Evolutionary conservation across 306 rosid species (phyloP), one percentile per base, ranked within the genome.

Genomic region (Cucurbita maxima): DNA sequence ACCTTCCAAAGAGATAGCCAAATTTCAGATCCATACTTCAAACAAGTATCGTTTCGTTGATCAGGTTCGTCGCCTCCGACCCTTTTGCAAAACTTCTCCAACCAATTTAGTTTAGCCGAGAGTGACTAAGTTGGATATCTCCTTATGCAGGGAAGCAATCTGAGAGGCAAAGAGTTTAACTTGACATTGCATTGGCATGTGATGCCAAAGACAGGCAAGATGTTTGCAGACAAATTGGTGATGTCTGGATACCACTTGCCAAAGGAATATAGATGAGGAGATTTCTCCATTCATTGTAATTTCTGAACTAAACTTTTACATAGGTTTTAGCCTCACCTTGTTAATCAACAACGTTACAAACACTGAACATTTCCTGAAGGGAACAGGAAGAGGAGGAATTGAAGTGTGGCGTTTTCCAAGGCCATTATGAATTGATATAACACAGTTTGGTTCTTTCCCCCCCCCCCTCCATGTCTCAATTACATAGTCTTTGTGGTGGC

Each of bases 121-220:
- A 19, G 57, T 68, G 41, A 12, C 19, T 48, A 22, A 5, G 16
- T 22, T 58, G 45, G 58, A 53, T 38, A 12, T 30, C 4, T 62
- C 18, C 40, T 45, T 79, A 50, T 77, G 48, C 79, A 94, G 99
- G 99, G 97, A 79, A 85, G 79, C 82, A 91, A 91, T 84, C 83
- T 91, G 72, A 88, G 92, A 4, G 92, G 97, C 19, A 91, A 89
- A 82, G 96, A 84, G 36, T 89, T 84, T 78, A 94, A 94, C 89
- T 75, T 94, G 81, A 91, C 99, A 36, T 36, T 94, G 87, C 99
- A 94, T 83, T 94, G 99, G 99, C 99, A 94, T 70, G 91, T 91
- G 44, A 94, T 94, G 99, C 99, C 99, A 61, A 91, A 91, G 88
- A 89, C 96, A 22, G 99, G 99, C 52, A 94, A 91, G 81, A 94